Base-by-base conservation (phyloP, 768 basidiomycete genomes). In the Tremella mesenterica region DNA sequence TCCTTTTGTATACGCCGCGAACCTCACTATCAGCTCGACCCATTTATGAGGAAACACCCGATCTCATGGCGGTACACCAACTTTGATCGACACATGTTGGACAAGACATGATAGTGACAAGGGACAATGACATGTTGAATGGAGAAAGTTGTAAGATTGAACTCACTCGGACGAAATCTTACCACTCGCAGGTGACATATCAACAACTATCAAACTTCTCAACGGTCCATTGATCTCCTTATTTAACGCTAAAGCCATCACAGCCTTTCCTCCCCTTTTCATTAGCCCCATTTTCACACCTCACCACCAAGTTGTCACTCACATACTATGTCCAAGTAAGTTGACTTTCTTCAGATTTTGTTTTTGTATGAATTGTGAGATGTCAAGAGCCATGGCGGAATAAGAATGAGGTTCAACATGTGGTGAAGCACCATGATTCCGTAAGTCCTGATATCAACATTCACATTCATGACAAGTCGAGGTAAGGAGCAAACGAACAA, bases 241-340 rank as follows among this genome's bases (percentile, higher is more conserved):
- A 48, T 71, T 66, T 5, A 67, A 47, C 6, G 73, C 73, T 10
- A 70, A 58, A 0, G 74, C 65, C 73, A 75, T 74, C 41, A 71
- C 73, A 8, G 67, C 67, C 59, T 76, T 91, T 20, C 87, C 89
- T 47, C 89, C 89, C 87, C 86, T 89, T n/a, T 3, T 48, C 53
- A 31, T 65, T 7, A n/a, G 44, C 34, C 47, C 23, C 20, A 14
- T 23, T 31, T 7, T 33, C 5, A 18, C 6, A n/a, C 20, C n/a
- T 43, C 9, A 0, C 5, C 3, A 20, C 3, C n/a, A 48, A 4
- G 9, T 12, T 21, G 20, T n/a, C 20, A 75, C 85, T 50, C 60
- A 89, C 90, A 93, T 91, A 2, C 89, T 92, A 69, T 93, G 91
- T 0, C 91, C 91, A 3, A 93, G 75, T 3, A 95, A 77, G 2